These are phyloP conservation scores for Aspergillus versicolor DNA, from an alignment of 2,329 filamentous ascomycete genomes.

Conservation along the genomic window DNA sequence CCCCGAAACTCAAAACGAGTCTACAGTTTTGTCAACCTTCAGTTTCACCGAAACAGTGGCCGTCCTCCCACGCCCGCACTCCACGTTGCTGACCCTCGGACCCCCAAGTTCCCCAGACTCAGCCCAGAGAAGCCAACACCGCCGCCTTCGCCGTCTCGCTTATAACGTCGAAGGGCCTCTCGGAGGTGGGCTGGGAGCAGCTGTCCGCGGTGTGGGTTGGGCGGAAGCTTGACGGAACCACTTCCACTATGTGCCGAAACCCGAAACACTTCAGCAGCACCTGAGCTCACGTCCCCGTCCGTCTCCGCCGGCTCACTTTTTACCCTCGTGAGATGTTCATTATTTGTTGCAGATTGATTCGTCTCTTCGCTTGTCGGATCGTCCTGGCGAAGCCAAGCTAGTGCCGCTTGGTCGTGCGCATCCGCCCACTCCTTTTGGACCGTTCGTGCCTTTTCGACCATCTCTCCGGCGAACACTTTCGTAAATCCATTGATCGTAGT, in stretches of 20 bases:
- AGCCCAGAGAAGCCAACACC: slow-evolving; percentile 49
- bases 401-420: slow-evolving; percentile 53
- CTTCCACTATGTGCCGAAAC: slow-evolving; percentile 10
- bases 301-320: slow-evolving; percentile 26
- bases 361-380: slow-evolving; percentile 44
- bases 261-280: slow-evolving; percentile 5
- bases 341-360: background rate
- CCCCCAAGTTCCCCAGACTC: slow-evolving; percentile 47
- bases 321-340: background rate
- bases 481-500: slow-evolving; percentile 64
- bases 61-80: slow-evolving; percentile 41
- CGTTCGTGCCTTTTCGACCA: slow-evolving; percentile 64
- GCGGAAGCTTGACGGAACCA: slow-evolving; percentile 31
- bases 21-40: no score
- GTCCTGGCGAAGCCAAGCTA: slow-evolving; percentile 56
- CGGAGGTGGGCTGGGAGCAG: slow-evolving; percentile 51
- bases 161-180: slow-evolving; percentile 50
- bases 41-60: slow-evolving; percentile 42
- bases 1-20: background rate
- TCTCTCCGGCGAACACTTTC: slow-evolving; percentile 66
- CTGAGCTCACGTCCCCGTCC: background rate
- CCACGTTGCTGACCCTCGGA: slow-evolving; percentile 45
- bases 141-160: slow-evolving; percentile 49
- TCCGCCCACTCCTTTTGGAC: slow-evolving; percentile 57
- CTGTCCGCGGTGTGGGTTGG: slow-evolving; percentile 49